A percentile compares a stretch with the other conserved stretches of the same genome.
phyloP scores from a whole-genome alignment of 2,329 filamentous ascomycete species.

The Sarocladium brachiariae region DNA sequence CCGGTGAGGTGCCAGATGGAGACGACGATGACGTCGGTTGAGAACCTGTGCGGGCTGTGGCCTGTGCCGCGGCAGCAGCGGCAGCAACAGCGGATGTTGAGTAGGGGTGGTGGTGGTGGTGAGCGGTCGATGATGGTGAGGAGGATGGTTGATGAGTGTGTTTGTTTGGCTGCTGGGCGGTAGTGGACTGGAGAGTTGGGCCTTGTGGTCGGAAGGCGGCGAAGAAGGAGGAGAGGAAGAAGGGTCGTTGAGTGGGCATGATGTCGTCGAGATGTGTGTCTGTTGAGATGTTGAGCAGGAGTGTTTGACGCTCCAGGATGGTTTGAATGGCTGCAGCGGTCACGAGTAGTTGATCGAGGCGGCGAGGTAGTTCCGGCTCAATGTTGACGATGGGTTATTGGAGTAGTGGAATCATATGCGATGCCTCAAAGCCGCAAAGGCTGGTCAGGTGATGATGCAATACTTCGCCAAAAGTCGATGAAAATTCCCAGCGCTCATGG shows the following conservation, averaged over 20 bases:
- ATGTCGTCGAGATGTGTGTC: slow-evolving; percentile 4
- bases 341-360: not conserved
- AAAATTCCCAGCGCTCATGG: too few relatives aligned
- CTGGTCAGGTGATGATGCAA: not conserved
- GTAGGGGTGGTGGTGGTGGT: slow-evolving; percentile 9
- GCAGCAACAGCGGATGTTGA: slow-evolving; percentile 17
- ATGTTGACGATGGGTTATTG: not conserved
- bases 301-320: not conserved
- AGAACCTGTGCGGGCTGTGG: slow-evolving; percentile 9
- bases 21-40: slow-evolving; percentile 9
- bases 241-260: slow-evolving; percentile 49
- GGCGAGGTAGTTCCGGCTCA: not conserved
- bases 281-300: not conserved
- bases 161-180: slow-evolving; percentile 27
- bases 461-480: too few relatives aligned
- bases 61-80: slow-evolving; percentile 14
- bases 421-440: not conserved
- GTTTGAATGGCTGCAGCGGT: not conserved
- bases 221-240: slow-evolving; percentile 51
- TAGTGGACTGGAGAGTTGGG: slow-evolving; percentile 27
- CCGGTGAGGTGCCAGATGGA: slow-evolving; percentile 7
- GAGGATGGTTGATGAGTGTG: slow-evolving; percentile 22
- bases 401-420: not conserved
- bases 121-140: slow-evolving; percentile 13
- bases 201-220: slow-evolving; percentile 46